phyloP scores from a whole-genome alignment of 2,329 filamentous ascomycete genomes.

The Tolypocladium guangdongense region DNA sequence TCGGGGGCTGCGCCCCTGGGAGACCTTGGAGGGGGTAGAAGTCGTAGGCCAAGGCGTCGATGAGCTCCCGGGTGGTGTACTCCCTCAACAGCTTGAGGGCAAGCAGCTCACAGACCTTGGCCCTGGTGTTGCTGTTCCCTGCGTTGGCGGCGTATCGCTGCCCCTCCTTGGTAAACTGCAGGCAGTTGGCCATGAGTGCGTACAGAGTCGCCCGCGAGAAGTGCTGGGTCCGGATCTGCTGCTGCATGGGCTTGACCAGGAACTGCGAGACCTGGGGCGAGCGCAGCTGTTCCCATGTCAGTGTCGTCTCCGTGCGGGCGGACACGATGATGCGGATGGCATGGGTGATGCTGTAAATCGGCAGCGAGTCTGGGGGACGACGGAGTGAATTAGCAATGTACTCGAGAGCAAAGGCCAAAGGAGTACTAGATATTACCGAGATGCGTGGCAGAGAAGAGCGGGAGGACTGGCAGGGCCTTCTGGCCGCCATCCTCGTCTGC shows the following conservation, averaged over 20 bases:
- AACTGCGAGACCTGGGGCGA: slow-evolving; percentile 97
- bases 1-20: slow-evolving; percentile 32
- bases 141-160: slow-evolving; percentile 74
- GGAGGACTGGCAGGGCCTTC: slow-evolving; percentile 39
- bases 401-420: neutral
- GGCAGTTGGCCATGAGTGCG: slow-evolving; percentile 82
- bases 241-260: slow-evolving; percentile 87
- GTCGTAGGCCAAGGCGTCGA: slow-evolving; percentile 89
- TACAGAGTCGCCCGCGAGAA: slow-evolving; percentile 82
- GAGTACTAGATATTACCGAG: slow-evolving; percentile 42
- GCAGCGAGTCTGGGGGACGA: slow-evolving; percentile 57
- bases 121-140: slow-evolving; percentile 72
- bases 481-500: slow-evolving; percentile 27
- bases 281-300: slow-evolving; percentile 89
- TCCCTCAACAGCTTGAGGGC: slow-evolving; percentile 86
- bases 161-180: slow-evolving; percentile 85
- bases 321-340: slow-evolving; percentile 77
- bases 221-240: slow-evolving; percentile 72
- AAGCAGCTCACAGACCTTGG: slow-evolving; percentile 80
- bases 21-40: slow-evolving; percentile 87
- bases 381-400: slow-evolving; percentile 3
- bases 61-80: slow-evolving; percentile 78
- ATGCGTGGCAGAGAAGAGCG: slow-evolving; percentile 70
- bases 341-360: slow-evolving; percentile 85
- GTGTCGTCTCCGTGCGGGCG: slow-evolving; percentile 77